Conservation (phyloP, 2,329 filamentous ascomycete species). For the Diaporthe sp. region DNA sequence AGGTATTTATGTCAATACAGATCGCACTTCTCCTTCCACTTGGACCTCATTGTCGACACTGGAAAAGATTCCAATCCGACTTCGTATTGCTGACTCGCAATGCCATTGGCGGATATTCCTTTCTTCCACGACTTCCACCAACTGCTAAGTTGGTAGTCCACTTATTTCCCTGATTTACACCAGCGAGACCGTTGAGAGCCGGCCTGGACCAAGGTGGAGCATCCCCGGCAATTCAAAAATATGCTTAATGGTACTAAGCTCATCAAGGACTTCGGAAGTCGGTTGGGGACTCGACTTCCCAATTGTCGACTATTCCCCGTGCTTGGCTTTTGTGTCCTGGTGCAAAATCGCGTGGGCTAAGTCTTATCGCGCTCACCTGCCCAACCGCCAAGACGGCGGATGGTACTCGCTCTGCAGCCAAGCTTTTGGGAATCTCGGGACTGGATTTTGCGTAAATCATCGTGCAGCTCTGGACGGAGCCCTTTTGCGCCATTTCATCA, state of each 20-base stretch:
- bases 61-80: neutral
- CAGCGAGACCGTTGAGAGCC: too few relatives aligned
- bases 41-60: neutral
- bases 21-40: neutral
- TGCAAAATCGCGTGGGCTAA: neutral
- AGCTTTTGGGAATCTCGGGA: slow-evolving; percentile 15
- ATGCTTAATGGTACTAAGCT: slow-evolving; percentile 27
- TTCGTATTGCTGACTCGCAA: neutral
- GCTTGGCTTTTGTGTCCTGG: slow-evolving; percentile 1
- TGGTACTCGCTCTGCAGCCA: slow-evolving; percentile 25
- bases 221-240: slow-evolving; percentile 2
- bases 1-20: slow-evolving; percentile 4
- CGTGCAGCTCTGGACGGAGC: slow-evolving; percentile 2
- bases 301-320: slow-evolving; percentile 20
- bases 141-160: neutral
- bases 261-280: slow-evolving; percentile 18
- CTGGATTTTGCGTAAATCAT: slow-evolving; percentile 27
- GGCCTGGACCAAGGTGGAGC: neutral
- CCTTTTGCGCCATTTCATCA: neutral
- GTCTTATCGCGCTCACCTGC: slow-evolving; percentile 18
- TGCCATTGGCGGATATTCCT: slow-evolving; percentile 13
- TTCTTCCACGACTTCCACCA: slow-evolving; percentile 8
- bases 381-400: slow-evolving; percentile 20
- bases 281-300: neutral
- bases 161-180: neutral